Evolutionary conservation across 352 stramenopile genomes (phyloP), one percentile per base, ranked within the genome.

Genomic region (Globisporangium canariense): DNA sequence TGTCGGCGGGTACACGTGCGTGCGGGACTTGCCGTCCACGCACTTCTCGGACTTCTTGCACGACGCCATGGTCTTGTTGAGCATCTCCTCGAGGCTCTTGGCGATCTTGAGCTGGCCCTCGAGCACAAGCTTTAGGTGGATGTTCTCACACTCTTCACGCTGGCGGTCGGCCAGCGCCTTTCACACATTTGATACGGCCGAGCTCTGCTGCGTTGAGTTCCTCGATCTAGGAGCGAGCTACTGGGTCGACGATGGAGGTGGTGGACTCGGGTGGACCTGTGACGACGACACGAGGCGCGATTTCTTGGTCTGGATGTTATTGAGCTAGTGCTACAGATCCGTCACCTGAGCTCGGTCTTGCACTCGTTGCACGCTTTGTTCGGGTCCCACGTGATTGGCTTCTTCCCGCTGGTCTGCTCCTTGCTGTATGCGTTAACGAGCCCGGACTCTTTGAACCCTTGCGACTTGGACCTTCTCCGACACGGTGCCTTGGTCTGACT

Each of bases 91-190:
- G 45, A 85, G 73, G 58, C 68, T 77, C 65, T 73, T 74, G n/a
- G 71, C 68, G 52, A 81, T 53, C 56, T 83, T 75, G 50, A 83
- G 69, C 64, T 85, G 76, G 2, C 68, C 71, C 55, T 84, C 78
- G 7, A 87, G 65, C 30, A 81, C 74, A 0, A 74, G 62, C 53
- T 47, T 47, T 1, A 47, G 41, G 3, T 76, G 69, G 20, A 76
- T 71, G 58, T 88, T 90, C 64, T 90, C 81, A 20, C 75, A 58
- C 59, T 84, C 54, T 8, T 64, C 55, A 32, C 38, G 45, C 25
- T 71, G 64, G 41, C 53, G 46, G 14, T 32, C 46, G 22, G 65
- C 60, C 7, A 67, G 13, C 13, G 18, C 10, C 22, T 18, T 46
- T 7, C 18, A 16, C 11, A 22, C 54, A 45, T 5, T 46, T 16